Conservation (phyloP, 306 rosid species). For the Quercus cerris region DNA sequence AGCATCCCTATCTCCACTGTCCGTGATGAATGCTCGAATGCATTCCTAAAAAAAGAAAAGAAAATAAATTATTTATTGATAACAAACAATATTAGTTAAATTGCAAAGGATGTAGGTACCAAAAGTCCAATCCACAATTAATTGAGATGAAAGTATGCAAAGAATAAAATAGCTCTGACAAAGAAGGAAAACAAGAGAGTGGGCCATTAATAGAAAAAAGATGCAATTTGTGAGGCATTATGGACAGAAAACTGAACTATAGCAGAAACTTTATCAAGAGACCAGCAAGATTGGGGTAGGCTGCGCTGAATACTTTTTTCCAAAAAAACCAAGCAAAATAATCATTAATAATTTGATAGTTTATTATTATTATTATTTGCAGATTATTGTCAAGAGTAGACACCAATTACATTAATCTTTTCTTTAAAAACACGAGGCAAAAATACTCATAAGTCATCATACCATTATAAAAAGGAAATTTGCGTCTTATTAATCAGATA, state of each 20-base stretch:
- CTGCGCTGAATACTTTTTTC: no score
- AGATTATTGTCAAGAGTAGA: neutral
- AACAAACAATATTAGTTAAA: neutral
- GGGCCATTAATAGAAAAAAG: neutral
- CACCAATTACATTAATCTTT: neutral
- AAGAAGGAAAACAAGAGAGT: neutral
- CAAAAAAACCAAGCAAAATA: no score
- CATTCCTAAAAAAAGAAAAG: slow-evolving; percentile 45
- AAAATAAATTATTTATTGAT: neutral
- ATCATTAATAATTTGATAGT: no score
- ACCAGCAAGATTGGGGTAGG: no score
- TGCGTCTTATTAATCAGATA: slow-evolving; percentile 1
- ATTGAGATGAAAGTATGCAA: neutral
- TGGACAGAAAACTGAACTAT: no score
- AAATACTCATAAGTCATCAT: neutral
- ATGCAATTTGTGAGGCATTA: neutral
- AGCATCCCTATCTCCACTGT: slow-evolving; percentile 38
- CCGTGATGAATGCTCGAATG: slow-evolving; percentile 51
- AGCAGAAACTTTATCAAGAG: no score
- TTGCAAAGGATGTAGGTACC: neutral
- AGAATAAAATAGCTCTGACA: neutral
- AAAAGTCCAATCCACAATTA: neutral
- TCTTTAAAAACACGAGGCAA: neutral
- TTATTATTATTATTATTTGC: no score
- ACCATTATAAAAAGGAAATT: neutral